phyloP scores from a whole-genome alignment of 192 early-diverging fungal genomes.

The Cetraspora pellucida region DNA sequence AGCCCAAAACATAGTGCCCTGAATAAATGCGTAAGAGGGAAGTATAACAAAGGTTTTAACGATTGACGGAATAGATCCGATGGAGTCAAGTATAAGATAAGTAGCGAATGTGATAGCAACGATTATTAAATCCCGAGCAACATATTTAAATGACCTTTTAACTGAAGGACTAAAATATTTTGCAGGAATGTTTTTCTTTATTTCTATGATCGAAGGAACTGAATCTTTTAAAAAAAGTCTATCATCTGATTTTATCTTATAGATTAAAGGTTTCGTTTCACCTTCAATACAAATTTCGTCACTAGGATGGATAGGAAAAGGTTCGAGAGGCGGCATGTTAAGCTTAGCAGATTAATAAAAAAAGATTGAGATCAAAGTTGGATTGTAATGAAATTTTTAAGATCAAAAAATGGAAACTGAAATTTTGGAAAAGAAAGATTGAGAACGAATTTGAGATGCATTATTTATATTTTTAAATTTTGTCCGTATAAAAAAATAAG shows the following conservation, averaged over 20 bases:
- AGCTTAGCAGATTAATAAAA: too few relatives aligned
- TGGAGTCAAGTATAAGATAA: not conserved
- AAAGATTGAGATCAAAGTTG: too few relatives aligned
- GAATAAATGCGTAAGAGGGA: conserved; percentile 4
- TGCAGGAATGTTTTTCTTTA: conserved; percentile 4
- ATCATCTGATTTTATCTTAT: not conserved
- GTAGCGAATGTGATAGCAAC: not conserved
- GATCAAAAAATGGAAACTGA: too few relatives aligned
- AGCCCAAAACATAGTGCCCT: conserved; percentile 19
- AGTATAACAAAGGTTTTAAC: not conserved
- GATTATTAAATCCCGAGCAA: not conserved
- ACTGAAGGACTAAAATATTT: conserved; percentile 21
- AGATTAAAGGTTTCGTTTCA: too few relatives aligned
- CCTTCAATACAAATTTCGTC: too few relatives aligned
- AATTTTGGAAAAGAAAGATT: too few relatives aligned
- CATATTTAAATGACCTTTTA: conserved; percentile 17
- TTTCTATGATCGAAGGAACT: conserved; percentile 9
- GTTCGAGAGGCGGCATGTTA: too few relatives aligned
- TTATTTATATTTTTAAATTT: too few relatives aligned
- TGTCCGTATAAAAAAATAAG: too few relatives aligned
- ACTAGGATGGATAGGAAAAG: too few relatives aligned
- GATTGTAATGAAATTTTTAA: too few relatives aligned
- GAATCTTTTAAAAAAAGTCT: not conserved
- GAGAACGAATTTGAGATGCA: too few relatives aligned
- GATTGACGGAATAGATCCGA: not conserved